Evolutionary conservation across 2,329 filamentous ascomycete genomes (phyloP).

Genomic region (Mycosphaerella sp.): DNA sequence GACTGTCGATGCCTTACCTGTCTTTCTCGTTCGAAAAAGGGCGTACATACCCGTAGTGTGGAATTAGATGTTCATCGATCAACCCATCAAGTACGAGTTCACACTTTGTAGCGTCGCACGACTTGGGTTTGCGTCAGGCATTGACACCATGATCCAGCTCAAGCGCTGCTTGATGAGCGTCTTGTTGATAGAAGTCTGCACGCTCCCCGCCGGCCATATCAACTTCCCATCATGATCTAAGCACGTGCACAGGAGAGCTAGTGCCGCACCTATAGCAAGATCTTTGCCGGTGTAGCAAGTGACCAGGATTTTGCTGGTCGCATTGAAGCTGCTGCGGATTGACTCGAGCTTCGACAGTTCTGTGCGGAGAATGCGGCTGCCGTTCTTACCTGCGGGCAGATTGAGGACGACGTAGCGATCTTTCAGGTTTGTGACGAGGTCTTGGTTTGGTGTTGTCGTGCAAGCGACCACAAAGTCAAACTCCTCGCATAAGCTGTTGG

Average conservation of each 20-base stretch:
- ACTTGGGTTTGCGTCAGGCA: slow-evolving; percentile 75
- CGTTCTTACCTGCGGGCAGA: slow-evolving; percentile 66
- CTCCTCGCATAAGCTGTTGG: slow-evolving; percentile 20
- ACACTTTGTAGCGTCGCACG: slow-evolving; percentile 83
- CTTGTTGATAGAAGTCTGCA: slow-evolving; percentile 54
- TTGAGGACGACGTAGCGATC: slow-evolving; percentile 52
- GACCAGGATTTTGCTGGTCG: slow-evolving; percentile 44
- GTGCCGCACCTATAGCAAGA: slow-evolving; percentile 67
- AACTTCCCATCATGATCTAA: slow-evolving; percentile 56
- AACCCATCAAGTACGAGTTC: slow-evolving; percentile 75
- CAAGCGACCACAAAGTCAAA: slow-evolving; percentile 42
- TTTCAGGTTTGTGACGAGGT: slow-evolving; percentile 33
- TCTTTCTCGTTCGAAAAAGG: neutral
- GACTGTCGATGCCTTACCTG: neutral
- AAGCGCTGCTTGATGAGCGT: slow-evolving; percentile 68
- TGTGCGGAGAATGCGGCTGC: slow-evolving; percentile 72
- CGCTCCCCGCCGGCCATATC: neutral
- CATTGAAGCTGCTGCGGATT: slow-evolving; percentile 2
- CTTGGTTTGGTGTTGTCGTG: slow-evolving; percentile 38
- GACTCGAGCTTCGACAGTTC: slow-evolving; percentile 55
- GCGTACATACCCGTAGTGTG: neutral
- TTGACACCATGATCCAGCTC: slow-evolving; percentile 73
- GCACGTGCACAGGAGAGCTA: slow-evolving; percentile 70
- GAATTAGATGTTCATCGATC: neutral
- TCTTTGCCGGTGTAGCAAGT: slow-evolving; percentile 75